These are phyloP conservation scores for Gossypium armourianum DNA, from an alignment of 441 rosid genomes.

Conservation along the genomic window DNA sequence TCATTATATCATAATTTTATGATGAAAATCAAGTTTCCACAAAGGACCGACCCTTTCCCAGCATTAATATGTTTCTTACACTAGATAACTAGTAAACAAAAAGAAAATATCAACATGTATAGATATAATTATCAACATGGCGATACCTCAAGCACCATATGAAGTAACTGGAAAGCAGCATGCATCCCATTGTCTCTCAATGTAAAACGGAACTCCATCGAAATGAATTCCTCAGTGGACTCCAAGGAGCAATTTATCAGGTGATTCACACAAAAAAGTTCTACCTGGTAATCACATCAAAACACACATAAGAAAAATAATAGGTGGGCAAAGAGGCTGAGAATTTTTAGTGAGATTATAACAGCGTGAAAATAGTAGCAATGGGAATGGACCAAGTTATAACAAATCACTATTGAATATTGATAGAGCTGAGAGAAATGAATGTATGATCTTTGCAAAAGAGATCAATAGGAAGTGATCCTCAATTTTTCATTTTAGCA, in stretches of 20 bases:
- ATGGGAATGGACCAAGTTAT: not conserved
- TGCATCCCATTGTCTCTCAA: constrained; percentile 93
- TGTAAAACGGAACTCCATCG: constrained; percentile 98
- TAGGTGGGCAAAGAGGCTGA: not conserved
- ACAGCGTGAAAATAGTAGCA: not conserved
- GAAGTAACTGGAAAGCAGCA: constrained; percentile 96
- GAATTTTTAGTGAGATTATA: not conserved
- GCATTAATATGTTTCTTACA: not conserved
- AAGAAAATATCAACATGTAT: constrained; percentile 7
- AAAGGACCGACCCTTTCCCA: not conserved
- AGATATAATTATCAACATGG: constrained; percentile 10
- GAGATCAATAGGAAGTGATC: not conserved
- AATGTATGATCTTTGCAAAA: not conserved
- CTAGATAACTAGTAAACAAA: not conserved
- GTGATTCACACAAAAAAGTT: constrained; percentile 96
- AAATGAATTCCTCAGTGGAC: constrained; percentile 93
- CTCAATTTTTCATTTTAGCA: not conserved
- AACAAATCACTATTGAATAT: not conserved
- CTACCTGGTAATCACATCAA: constrained; percentile 49
- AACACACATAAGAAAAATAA: constrained; percentile 12
- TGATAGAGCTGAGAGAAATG: not conserved
- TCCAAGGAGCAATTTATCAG: constrained; percentile 96
- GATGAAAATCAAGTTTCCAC: not conserved
- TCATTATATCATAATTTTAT: constrained; percentile 1
- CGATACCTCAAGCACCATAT: constrained; percentile 97